Evolutionary conservation across 228 moss, liverwort and hornwort genomes (phyloP), one percentile per base, ranked within the genome.

Genomic region (Sphagnum magellanicum): DNA sequence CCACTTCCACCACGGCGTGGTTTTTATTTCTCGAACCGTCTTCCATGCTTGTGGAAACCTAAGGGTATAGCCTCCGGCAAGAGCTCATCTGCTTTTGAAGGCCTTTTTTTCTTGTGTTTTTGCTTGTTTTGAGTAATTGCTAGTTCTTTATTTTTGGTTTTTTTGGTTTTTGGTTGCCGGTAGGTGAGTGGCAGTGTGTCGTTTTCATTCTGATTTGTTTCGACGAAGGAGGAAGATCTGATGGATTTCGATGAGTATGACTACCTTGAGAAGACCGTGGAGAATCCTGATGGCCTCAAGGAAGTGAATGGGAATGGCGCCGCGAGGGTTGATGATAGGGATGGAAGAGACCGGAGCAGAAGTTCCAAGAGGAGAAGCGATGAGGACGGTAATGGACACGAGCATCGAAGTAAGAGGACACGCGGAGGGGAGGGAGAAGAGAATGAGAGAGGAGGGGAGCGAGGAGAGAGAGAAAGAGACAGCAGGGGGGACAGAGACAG

Each of bases 201-300:
- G 32, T 32, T 32, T 32, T 32, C 32, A 32, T 32, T 32, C 32
- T 32, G 32, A 3, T 32, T 32, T 32, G 32, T 32, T 32, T 32
- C 32, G 32, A 32, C 32, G 32, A 32, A 32, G 10, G 3, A 49
- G 16, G 50, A 11, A n/a, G 59, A 5, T 64, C 11, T 5, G 66
- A 98, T 94, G 98, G 98, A 98, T 65, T 98, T 98, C 76, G 98
- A 98, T 64, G 98, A 98, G 87, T 98, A 98, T 63, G 98, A 98
- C 63, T 98, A 98, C 76, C 62, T 98, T 64, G 98, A 98, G 79
- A 98, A 98, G 83, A 98, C 89, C 70, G 94, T 93, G 55, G 98
- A 94, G 71, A 84, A 87, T 53, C 90, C 85, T 59, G 94, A 90
- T 51, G 72, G 79, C 4, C 49, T 79, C 51, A 93, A 81, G 48